Evolutionary conservation across 306 rosid species (phyloP).

Genomic region (Alnus glutinosa): DNA sequence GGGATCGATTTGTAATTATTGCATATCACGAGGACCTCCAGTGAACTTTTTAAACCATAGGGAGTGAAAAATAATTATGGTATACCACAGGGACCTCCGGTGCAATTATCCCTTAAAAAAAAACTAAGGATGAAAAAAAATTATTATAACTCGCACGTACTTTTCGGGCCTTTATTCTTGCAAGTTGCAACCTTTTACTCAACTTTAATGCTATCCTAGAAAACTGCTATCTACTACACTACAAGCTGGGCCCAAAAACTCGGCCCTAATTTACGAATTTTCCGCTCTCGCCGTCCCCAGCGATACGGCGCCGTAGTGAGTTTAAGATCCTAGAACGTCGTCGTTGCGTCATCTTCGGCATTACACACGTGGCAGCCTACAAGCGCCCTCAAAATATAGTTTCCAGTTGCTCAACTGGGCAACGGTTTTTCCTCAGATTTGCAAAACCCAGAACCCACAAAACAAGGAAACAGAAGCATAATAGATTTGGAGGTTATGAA

Average conservation of each 20-base stretch:
- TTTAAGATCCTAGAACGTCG: background rate
- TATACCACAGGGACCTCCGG: too few species aligned
- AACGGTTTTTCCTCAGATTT: conserved; percentile 18
- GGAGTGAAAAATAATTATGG: too few species aligned
- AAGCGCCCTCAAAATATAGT: background rate
- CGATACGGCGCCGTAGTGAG: background rate
- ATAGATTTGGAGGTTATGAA: conserved; percentile 3
- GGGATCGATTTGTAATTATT: too few species aligned
- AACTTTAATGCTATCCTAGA: background rate
- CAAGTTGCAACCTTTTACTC: too few species aligned
- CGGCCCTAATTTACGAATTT: background rate
- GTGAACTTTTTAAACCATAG: too few species aligned
- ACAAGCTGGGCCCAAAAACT: background rate
- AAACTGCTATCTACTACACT: background rate
- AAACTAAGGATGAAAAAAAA: too few species aligned
- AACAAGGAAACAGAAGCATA: background rate
- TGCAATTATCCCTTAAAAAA: too few species aligned
- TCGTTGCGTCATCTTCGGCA: conserved; percentile 22
- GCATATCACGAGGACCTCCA: too few species aligned
- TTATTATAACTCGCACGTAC: too few species aligned
- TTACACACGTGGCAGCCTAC: conserved; percentile 52
- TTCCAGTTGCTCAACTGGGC: conserved; percentile 2
- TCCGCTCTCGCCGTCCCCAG: background rate
- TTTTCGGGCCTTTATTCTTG: too few species aligned
- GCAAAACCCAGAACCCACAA: conserved; percentile 20